Evolutionary conservation across 192 early-diverging fungal species (phyloP).

Genomic region (Backusella macrospora): DNA sequence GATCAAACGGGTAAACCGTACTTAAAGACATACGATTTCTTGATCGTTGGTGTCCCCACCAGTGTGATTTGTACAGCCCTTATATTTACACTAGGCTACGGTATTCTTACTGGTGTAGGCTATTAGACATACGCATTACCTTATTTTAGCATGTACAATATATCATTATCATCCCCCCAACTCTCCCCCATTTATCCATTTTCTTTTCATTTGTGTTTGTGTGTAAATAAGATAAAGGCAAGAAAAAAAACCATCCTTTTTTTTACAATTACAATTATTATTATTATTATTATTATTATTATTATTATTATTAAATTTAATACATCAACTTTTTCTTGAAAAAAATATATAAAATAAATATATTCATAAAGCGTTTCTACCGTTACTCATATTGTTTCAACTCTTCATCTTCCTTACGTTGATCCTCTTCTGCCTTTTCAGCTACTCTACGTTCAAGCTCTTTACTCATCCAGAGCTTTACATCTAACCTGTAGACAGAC

Average conservation of each 20-base stretch:
- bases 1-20: conserved; percentile 69
- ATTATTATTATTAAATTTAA: neutral
- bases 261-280: neutral
- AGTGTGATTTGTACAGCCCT: conserved; percentile 59
- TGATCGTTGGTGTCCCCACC: conserved; percentile 61
- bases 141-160: conserved; percentile 11
- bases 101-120: conserved; percentile 52
- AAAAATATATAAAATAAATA: neutral
- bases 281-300: neutral
- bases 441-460: conserved; percentile 14
- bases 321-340: neutral
- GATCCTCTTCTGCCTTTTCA: conserved; percentile 13
- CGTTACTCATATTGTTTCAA: conserved; percentile 30
- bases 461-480: conserved; percentile 38
- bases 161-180: conserved; percentile 10
- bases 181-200: neutral
- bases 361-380: neutral
- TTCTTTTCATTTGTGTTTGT: conserved; percentile 13
- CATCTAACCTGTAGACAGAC: conserved; percentile 37
- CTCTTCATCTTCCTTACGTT: conserved; percentile 32
- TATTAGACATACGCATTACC: conserved; percentile 20
- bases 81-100: conserved; percentile 64
- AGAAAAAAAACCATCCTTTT: neutral
- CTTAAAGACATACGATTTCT: conserved; percentile 64
- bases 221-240: conserved; percentile 8